phyloP scores from a whole-genome alignment of 208 protist species.

The Acanthamoeba healyi region DNA sequence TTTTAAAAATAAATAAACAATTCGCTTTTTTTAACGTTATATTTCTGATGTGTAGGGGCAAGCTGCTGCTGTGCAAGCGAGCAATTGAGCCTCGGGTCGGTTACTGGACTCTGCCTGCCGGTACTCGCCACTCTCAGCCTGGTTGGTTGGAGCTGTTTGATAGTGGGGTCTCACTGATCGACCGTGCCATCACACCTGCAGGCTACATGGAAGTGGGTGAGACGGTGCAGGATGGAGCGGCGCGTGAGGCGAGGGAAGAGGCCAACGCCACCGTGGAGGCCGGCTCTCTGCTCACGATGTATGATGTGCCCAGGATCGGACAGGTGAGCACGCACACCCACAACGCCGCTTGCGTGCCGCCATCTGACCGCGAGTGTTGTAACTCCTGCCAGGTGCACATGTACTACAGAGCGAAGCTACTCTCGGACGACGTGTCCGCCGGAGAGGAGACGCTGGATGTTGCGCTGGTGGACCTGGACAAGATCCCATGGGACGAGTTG shows the following conservation, averaged over 20 bases:
- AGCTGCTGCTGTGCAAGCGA: slow-evolving; percentile 21
- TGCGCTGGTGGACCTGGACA: slow-evolving; percentile 17
- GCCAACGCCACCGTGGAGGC: slow-evolving; percentile 16
- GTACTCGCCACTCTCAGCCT: too few relatives aligned
- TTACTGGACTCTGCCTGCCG: slow-evolving; percentile 43
- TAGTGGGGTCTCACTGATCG: too few relatives aligned
- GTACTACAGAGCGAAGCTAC: slow-evolving; percentile 8
- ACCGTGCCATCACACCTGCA: too few relatives aligned
- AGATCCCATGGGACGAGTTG: slow-evolving; percentile 11
- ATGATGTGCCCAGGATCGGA: slow-evolving; percentile 34
- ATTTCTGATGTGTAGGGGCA: neutral
- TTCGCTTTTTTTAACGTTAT: neutral
- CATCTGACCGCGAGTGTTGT: neutral
- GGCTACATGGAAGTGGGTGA: slow-evolving; percentile 66
- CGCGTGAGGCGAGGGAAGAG: slow-evolving; percentile 17
- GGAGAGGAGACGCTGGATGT: neutral
- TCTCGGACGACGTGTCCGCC: neutral
- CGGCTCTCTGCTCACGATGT: neutral
- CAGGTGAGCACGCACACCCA: neutral
- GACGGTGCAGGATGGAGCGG: neutral
- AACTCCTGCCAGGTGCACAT: neutral
- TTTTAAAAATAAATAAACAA: neutral
- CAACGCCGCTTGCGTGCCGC: too few relatives aligned
- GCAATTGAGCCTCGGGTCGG: neutral
- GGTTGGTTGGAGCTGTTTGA: too few relatives aligned